Evolutionary conservation across 208 protist genomes (phyloP).

Genomic region (Trypanosomatidae sp.): DNA sequence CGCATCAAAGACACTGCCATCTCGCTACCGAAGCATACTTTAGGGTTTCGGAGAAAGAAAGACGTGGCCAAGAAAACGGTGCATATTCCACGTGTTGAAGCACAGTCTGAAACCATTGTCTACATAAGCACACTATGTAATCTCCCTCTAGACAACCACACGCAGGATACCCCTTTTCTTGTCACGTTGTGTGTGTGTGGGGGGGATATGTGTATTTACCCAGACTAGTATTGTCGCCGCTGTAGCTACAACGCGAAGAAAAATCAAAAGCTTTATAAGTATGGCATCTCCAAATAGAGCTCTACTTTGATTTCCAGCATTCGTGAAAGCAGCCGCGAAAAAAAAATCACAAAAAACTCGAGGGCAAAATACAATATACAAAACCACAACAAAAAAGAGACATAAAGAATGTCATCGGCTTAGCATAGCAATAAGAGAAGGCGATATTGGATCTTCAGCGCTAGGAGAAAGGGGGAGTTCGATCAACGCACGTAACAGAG

Average conservation of each 20-base stretch:
- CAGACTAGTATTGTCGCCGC: background rate
- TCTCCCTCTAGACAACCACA: background rate
- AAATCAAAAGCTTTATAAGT: background rate
- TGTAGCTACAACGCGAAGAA: background rate
- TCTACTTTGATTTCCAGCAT: background rate
- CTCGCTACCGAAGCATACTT: background rate
- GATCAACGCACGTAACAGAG: conserved; percentile 64
- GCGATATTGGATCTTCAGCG: background rate
- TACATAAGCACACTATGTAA: background rate
- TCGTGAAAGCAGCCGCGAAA: background rate
- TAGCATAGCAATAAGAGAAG: background rate
- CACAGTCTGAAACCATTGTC: background rate
- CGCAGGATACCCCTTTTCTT: background rate
- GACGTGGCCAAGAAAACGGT: background rate
- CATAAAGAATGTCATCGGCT: conserved; percentile 15
- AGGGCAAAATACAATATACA: background rate
- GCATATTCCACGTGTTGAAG: background rate
- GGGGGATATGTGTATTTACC: too few species aligned
- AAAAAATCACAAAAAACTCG: conserved; percentile 12
- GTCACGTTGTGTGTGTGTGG: background rate
- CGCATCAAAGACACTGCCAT: background rate
- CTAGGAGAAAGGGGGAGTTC: background rate
- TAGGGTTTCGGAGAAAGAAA: background rate
- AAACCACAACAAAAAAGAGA: background rate
- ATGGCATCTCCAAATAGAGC: background rate